Evolutionary conservation across 2,329 filamentous ascomycete genomes (phyloP).

Genomic region (Botrytis paeoniae): DNA sequence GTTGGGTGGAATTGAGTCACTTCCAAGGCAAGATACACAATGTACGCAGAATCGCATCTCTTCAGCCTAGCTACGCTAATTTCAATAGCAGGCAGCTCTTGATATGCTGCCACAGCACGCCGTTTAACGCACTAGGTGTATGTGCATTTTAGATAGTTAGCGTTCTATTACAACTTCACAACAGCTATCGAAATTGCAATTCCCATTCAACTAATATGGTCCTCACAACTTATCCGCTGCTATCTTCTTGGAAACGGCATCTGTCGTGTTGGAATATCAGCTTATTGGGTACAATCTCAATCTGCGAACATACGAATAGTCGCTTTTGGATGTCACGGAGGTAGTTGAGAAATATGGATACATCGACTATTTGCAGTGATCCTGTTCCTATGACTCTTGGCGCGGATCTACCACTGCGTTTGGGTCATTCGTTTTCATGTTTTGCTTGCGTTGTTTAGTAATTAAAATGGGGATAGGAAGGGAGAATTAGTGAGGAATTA

Average conservation of each 20-base stretch:
- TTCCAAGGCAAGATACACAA: neutral
- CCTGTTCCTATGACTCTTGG: neutral
- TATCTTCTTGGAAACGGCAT: neutral
- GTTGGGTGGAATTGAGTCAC: neutral
- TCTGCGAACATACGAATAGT: neutral
- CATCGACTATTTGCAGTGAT: neutral
- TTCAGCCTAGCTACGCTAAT: neutral
- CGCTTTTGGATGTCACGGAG: conserved; percentile 5
- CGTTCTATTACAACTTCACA: neutral
- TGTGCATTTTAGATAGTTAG: neutral
- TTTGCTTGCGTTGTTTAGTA: neutral
- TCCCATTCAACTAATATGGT: too few species aligned
- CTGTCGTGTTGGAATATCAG: neutral
- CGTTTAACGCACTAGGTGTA: neutral
- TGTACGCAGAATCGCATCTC: neutral
- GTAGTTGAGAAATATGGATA: neutral
- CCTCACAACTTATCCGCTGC: neutral
- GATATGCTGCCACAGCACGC: neutral
- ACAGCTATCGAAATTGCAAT: neutral
- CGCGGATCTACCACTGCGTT: neutral
- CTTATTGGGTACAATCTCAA: neutral
- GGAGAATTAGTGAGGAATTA: too few species aligned
- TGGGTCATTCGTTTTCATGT: neutral
- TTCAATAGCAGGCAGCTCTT: neutral
- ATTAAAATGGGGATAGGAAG: too few species aligned